Percentiles rank a stretch among this genome's conserved stretches.
phyloP scores from a whole-genome alignment of 1,284 basidiomycete species.

The Fomitopsis schrenkii region DNA sequence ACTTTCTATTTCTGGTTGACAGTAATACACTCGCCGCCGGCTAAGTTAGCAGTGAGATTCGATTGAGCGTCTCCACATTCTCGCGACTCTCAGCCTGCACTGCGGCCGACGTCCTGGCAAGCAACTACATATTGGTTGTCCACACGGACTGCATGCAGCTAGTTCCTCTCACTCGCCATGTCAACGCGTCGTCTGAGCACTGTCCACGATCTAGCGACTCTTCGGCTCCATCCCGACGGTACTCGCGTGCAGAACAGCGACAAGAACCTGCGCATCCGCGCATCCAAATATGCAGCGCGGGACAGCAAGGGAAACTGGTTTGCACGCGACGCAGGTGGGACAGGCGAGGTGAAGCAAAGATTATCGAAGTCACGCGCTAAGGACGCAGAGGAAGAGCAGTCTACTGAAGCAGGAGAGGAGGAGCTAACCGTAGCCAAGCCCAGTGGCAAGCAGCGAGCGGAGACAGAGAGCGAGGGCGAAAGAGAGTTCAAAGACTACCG shows the following conservation, averaged over 20 bases:
- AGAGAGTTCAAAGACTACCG: conserved; percentile 22
- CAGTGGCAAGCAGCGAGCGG: conserved; percentile 25
- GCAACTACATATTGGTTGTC: neutral
- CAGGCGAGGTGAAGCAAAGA: conserved; percentile 25
- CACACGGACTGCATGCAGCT: neutral
- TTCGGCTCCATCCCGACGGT: conserved; percentile 58
- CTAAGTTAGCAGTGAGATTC: too few relatives aligned
- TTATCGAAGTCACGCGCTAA: conserved; percentile 9
- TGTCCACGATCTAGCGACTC: conserved; percentile 53
- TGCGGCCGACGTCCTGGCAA: neutral
- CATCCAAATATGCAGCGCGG: conserved; percentile 18
- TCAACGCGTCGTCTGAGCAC: conserved; percentile 45
- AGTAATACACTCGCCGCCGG: neutral
- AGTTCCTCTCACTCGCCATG: conserved; percentile 24
- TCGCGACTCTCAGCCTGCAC: neutral
- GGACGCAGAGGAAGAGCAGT: conserved; percentile 19
- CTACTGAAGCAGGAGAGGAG: conserved; percentile 1
- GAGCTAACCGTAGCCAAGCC: conserved; percentile 5
- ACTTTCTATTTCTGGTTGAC: neutral
- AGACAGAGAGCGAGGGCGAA: conserved; percentile 13
- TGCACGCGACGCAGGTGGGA: conserved; percentile 31
- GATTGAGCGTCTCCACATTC: neutral
- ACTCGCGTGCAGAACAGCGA: conserved; percentile 46
- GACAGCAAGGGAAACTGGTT: conserved; percentile 32
- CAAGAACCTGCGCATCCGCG: conserved; percentile 22